Base-by-base conservation (phyloP, 148 eudicot species). In the Rhododendron williamsianum region DNA sequence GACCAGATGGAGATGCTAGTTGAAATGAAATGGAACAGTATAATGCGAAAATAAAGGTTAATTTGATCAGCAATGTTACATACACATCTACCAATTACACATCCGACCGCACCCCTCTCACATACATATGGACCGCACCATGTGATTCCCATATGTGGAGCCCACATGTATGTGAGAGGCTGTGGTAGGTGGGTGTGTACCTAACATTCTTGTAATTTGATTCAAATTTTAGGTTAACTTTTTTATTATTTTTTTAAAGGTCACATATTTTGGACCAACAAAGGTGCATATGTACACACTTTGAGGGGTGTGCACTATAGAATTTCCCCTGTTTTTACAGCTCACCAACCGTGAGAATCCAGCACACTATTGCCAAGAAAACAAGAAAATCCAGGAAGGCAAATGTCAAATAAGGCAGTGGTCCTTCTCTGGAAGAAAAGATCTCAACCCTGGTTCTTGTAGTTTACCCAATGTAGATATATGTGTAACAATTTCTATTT, bases 331-430 rank as follows among this genome's bases (percentile, higher is more conserved):
- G 73, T 10, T 35, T 67, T 38, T n/a, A 74, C 78, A 35, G 46
- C 78, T 74, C 78, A 74, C 48, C 78, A 16, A 38, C 78, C 19
- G 23, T 18, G 78, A 36, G 78, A 74, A 74, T 74, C 78, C 78
- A 74, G 46, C 78, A 74, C 78, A 74, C 78, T 33, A 0, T 35
- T 13, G 8, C 10, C n/a, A 74, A 16, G 36, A 74, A 38, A 74
- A 74, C 43, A 74, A 35, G 46, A 74, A 74, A 38, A n/a, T 74
- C 78, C 78, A 74, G 46, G 3, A 3, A 74, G 78, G 78, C 78
- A 74, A 19, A 6, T 35, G 36, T 15, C 3, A 27, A 27, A 0
- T 25, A 27, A 69, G 74, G 18, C 0, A 12, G 74, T 69, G 74
- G 74, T 69, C 74, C 74, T 69, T 69, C 5, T 69, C 7, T 69